Evolutionary conservation across 345 rosid species (phyloP), one percentile per base, ranked within the genome.

Genomic region (Eucalyptus paniculata): DNA sequence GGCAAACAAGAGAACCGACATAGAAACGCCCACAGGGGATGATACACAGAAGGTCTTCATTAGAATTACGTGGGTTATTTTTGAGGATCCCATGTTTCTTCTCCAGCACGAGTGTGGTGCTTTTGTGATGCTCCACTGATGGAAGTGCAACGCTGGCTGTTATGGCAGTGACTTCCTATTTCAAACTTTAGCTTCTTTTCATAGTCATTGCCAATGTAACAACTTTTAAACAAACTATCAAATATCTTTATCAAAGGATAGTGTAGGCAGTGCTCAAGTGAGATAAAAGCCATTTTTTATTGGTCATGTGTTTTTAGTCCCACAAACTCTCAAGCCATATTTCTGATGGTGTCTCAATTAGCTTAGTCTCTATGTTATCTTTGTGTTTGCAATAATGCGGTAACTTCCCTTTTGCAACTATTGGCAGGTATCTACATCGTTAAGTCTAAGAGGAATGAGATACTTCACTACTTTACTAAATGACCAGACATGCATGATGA

Each of bases 401-500:
- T 58, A 32, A n/a, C 88, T 54, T 80, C 37, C 37, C 77, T n/a
- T 65, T 15, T n/a, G 37, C 37, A 16, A 65, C 72, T 12, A 89
- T 91, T 90, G 49, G 50, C 88, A 95, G 98, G 93, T 90, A 65
- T 90, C 91, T 93, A 93, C 94, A 89, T 89, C 93, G 32, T 87
- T 93, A 51, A 89, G 86, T 65, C 92, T 89, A n/a, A 88, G 90
- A 94, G 96, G 93, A 87, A 69, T 91, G 91, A 93, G 93, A 92
- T 93, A 90, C 89, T 95, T 91, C 10, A 88, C 96, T 14, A 90
- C 93, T 87, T 91, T 92, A 86, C 97, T 99, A 12, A 91, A 91
- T 90, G 98, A 96, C 91, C 96, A 26, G 98, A 95, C 80, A 95
- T 96, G 18, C 99, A 98, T 93, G 96, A 97, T 89, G 99, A 98